phyloP scores from a whole-genome alignment of 345 rosid genomes.

The Jatropha curcas region DNA sequence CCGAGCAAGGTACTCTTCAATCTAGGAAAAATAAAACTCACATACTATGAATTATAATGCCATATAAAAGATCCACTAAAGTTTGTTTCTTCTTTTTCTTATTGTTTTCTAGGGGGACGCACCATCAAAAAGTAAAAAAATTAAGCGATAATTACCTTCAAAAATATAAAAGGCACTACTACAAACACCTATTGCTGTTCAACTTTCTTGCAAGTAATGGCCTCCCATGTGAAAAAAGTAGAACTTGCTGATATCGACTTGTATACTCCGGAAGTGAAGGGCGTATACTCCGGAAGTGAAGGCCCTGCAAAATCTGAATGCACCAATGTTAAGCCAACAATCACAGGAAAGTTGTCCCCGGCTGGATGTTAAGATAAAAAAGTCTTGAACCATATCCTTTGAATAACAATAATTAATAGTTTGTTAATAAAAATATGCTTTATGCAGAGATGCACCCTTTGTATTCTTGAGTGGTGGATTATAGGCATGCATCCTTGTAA shows the following conservation, averaged over 20 bases:
- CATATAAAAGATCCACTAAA: no score
- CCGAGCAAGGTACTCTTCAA: background rate
- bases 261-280: background rate
- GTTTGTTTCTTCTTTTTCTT: no score
- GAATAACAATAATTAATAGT: no score
- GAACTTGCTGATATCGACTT: background rate
- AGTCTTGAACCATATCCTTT: no score
- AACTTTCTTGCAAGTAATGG: background rate
- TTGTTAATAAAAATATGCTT: no score
- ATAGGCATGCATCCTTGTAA: no score
- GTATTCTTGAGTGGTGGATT: no score
- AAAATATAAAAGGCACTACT: background rate
- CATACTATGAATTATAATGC: no score
- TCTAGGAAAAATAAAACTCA: no score
- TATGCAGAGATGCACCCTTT: no score
- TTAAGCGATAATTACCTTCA: background rate
- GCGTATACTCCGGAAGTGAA: background rate
- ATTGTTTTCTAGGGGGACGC: background rate
- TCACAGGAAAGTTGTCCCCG: background rate
- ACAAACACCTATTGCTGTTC: background rate
- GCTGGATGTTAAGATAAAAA: no score
- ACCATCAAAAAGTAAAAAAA: background rate
- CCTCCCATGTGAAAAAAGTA: background rate
- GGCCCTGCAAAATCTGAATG: background rate
- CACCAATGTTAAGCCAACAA: background rate